Percentiles rank a stretch among this genome's conserved stretches.
These are phyloP conservation scores for Cornus kousa DNA, from an alignment of 148 eudicot genomes.

Conservation along the genomic window DNA sequence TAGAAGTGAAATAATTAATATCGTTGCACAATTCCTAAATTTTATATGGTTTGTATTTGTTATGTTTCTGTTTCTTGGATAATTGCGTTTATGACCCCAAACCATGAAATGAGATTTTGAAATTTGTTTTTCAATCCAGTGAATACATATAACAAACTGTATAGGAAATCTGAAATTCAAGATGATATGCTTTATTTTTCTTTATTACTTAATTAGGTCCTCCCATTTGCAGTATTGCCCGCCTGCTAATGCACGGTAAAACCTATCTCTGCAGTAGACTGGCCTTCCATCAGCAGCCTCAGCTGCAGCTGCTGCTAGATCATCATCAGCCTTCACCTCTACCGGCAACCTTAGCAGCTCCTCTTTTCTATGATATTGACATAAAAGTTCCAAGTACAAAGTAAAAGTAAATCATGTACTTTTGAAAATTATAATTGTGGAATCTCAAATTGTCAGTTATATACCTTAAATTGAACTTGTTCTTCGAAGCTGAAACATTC, in stretches of 20 bases:
- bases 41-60: background rate
- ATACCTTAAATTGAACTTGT: slow-evolving; percentile 56
- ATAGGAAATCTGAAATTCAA: slow-evolving; percentile 10
- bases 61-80: background rate
- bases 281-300: slow-evolving; percentile 98
- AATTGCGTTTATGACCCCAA: background rate
- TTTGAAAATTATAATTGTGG: background rate
- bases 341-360: slow-evolving; percentile 78
- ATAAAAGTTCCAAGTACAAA: background rate
- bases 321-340: slow-evolving; percentile 72
- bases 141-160: background rate
- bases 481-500: slow-evolving; percentile 39
- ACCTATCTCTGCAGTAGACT: slow-evolving; percentile 91
- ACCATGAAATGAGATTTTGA: background rate
- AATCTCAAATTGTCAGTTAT: background rate
- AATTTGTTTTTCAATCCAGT: background rate
- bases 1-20: background rate
- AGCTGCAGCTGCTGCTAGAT: slow-evolving; percentile 90
- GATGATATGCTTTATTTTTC: background rate
- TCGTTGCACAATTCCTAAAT: background rate
- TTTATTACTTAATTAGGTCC: slow-evolving; percentile 66
- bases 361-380: slow-evolving; percentile 54
- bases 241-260: slow-evolving; percentile 88
- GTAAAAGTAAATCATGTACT: background rate
- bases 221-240: slow-evolving; percentile 99